Evolutionary conservation across 805 yeast species (phyloP), one percentile per base, ranked within the genome.

Genomic region (Yamadazyma nakazawae): DNA sequence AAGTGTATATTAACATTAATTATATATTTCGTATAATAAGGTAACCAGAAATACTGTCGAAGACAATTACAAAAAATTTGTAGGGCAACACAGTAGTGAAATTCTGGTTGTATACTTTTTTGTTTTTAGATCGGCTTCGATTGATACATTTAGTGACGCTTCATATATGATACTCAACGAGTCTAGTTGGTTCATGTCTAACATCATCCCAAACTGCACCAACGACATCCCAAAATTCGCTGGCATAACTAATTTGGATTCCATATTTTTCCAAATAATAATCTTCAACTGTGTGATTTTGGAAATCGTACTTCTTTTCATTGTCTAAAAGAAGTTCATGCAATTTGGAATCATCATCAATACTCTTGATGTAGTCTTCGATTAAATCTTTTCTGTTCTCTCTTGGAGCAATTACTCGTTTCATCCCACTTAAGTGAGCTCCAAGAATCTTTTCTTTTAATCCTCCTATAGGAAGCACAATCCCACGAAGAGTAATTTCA

Each of bases 391-490:
- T 74, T 49, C 88, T 69, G 64, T 88, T 86, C 45, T 80, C 75
- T 48, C 84, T 67, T 2, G 97, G 97, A 9, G 86, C 69, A 36
- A 89, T 64, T 32, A 89, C 85, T 46, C 74, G 75, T 36, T 68
- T 72, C 45, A 72, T 68, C 1, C 68, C 68, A 34, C 85, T 81
- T 52, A 86, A 71, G 56, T 87, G 90, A 0, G 94, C 94, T 2
- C 94, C 94, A 17, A 85, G 70, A 34, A 86, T 66, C 63, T 86
- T 86, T 63, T 87, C 96, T 45, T 82, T 78, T 24, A 87, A 73
- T 0, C 96, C 96, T 5, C 96, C 96, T 54, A 88, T 87, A 7
- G 91, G 91, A 38, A 88, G 68, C 0, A 88, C 85, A 54, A 83
- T 73, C 5, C 96, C 96, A 37, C 92, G 68, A 3, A 88, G 72